Evolutionary conservation across 805 yeast species (phyloP).

Genomic region (Kodamaea sagamina): DNA sequence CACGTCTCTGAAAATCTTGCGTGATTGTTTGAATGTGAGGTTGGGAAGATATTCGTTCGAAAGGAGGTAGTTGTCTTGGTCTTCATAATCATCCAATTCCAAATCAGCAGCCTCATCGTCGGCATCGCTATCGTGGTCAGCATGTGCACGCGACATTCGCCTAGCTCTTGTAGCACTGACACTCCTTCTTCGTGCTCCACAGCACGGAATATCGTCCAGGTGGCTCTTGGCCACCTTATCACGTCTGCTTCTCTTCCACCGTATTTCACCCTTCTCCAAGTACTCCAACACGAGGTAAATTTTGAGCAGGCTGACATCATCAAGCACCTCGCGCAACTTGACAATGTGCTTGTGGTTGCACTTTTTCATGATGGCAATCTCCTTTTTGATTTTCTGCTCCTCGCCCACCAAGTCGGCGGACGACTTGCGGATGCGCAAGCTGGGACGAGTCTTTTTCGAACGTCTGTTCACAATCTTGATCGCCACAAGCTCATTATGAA

Average conservation of each 20-base stretch:
- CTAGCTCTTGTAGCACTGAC: too few relatives aligned
- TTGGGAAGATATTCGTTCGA: constrained; percentile 49
- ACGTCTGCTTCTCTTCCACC: constrained; percentile 56
- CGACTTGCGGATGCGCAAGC: constrained; percentile 29
- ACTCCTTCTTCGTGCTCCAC: constrained; percentile 21
- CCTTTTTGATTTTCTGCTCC: constrained; percentile 41
- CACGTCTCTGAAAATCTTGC: constrained; percentile 78
- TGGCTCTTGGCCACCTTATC: constrained; percentile 1
- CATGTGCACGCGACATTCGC: background rate
- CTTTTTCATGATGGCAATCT: constrained; percentile 50
- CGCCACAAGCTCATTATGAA: constrained; percentile 73
- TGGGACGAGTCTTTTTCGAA: constrained; percentile 36
- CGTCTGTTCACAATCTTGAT: constrained; percentile 87
- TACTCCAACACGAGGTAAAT: constrained; percentile 90
- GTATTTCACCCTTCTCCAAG: constrained; percentile 85
- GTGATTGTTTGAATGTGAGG: constrained; percentile 63
- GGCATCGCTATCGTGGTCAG: background rate
- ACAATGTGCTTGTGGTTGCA: constrained; percentile 47
- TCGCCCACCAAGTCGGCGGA: constrained; percentile 14
- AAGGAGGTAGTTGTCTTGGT: constrained; percentile 25
- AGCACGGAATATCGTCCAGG: constrained; percentile 46
- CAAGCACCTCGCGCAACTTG: constrained; percentile 63
- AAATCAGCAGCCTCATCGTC: constrained; percentile 9
- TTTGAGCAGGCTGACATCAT: constrained; percentile 79
- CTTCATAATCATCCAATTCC: constrained; percentile 5